Evolutionary conservation across 441 rosid species (phyloP).

Genomic region (Adansonia madagascariensis): DNA sequence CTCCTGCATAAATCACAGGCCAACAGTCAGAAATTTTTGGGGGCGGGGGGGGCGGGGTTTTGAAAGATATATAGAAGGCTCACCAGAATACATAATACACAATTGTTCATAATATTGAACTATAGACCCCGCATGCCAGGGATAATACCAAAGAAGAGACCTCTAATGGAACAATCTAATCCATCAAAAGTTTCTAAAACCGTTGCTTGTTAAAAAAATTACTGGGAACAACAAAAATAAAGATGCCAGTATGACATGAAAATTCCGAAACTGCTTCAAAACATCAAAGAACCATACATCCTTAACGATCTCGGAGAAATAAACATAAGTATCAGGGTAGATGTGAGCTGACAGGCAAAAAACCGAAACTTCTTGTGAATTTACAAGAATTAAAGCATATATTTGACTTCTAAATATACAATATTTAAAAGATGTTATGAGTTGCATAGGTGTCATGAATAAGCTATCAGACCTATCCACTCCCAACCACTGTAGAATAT

Average conservation of each 20-base stretch:
- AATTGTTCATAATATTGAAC: neutral
- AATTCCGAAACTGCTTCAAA: conserved; percentile 3
- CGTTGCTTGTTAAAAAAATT: neutral
- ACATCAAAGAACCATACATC: neutral
- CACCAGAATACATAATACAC: neutral
- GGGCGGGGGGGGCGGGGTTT: neutral
- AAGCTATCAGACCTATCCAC: neutral
- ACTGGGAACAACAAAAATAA: neutral
- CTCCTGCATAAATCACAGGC: conserved; percentile 37
- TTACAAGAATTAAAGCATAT: conserved; percentile 13
- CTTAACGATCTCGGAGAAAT: neutral
- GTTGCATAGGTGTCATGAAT: conserved; percentile 2
- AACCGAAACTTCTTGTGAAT: neutral
- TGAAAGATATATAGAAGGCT: neutral
- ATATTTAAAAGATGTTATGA: neutral
- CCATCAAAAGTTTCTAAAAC: conserved; percentile 1
- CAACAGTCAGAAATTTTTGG: conserved; percentile 21
- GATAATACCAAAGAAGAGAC: neutral
- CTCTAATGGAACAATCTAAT: neutral
- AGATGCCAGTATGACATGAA: conserved; percentile 1
- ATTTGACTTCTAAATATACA: neutral
- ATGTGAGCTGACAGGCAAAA: conserved; percentile 1
- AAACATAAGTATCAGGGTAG: neutral
- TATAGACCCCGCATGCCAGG: neutral
- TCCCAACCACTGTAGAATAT: neutral